Evolutionary conservation across 2,329 filamentous ascomycete genomes (phyloP).

Genomic region (Pseudogymnoascus verrucosus): DNA sequence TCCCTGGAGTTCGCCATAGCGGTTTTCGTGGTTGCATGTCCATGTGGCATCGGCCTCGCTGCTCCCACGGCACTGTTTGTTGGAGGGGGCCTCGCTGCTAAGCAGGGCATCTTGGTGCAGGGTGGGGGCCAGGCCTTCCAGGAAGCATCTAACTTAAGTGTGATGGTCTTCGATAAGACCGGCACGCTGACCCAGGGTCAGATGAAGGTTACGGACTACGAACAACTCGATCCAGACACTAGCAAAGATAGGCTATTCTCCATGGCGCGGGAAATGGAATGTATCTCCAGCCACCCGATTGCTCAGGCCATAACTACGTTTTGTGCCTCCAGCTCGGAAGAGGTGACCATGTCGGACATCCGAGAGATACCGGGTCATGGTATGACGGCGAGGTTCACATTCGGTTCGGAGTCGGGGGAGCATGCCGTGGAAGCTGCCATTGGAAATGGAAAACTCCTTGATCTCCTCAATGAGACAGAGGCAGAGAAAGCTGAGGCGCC

Average conservation of each 20-base stretch:
- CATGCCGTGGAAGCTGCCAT: neutral
- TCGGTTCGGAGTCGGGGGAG: constrained; percentile 18
- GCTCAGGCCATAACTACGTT: constrained; percentile 52
- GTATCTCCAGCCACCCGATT: constrained; percentile 63
- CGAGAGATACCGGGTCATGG: constrained; percentile 64
- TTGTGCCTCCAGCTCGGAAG: constrained; percentile 41
- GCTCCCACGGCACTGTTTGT: constrained; percentile 47
- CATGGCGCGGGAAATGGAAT: constrained; percentile 52
- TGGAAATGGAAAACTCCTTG: neutral
- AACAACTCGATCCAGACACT: neutral
- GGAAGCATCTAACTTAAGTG: constrained; percentile 42
- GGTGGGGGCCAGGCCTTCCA: constrained; percentile 48
- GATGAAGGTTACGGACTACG: neutral
- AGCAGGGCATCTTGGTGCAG: constrained; percentile 44
- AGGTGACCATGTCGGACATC: constrained; percentile 33
- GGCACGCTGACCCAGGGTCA: neutral
- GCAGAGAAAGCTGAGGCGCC: constrained; percentile 39
- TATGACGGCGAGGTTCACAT: constrained; percentile 44
- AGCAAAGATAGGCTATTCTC: neutral
- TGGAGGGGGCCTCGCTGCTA: constrained; percentile 43
- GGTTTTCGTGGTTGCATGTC: constrained; percentile 48
- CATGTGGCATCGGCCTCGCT: constrained; percentile 49
- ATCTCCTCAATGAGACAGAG: neutral
- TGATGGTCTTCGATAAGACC: constrained; percentile 48
- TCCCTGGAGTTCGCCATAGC: constrained; percentile 63